A percentile compares a stretch with the other conserved stretches of the same genome.
Conservation (phyloP, 164 flowering plant genomes). For the Nymphaea thermarum region DNA sequence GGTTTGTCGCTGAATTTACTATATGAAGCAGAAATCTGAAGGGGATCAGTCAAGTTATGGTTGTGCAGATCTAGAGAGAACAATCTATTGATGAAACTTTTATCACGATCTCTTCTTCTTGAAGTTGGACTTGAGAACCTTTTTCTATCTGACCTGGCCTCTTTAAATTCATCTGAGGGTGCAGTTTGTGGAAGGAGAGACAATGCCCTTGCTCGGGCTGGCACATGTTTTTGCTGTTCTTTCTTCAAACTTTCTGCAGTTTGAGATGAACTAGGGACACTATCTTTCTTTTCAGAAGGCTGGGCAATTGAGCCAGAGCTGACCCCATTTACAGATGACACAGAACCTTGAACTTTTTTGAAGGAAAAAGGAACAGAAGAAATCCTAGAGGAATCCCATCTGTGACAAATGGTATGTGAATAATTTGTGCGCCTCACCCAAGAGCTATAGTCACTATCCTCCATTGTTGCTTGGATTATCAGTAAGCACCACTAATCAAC, state of each 20-base stretch:
- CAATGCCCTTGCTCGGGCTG: constrained; percentile 18
- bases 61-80: constrained; percentile 18
- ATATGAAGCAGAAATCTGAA: constrained; percentile 11
- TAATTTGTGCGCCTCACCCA: constrained; percentile 80
- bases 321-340: constrained; percentile 8
- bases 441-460: constrained; percentile 20
- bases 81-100: constrained; percentile 19
- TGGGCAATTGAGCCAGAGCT: constrained; percentile 6
- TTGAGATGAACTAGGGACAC: not conserved
- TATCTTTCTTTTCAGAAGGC: constrained; percentile 1
- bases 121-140: constrained; percentile 65
- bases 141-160: constrained; percentile 46
- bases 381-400: constrained; percentile 37
- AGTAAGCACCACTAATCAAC: no score
- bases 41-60: constrained; percentile 9
- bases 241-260: not conserved
- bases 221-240: not conserved
- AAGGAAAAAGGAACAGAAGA: constrained; percentile 19
- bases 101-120: constrained; percentile 31
- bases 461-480: not conserved
- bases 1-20: constrained; percentile 22
- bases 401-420: constrained; percentile 57
- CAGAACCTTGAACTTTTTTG: not conserved
- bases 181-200: constrained; percentile 43
- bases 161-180: constrained; percentile 58